Evolutionary conservation across 345 rosid species (phyloP).

Genomic region (Aquilaria sinensis): DNA sequence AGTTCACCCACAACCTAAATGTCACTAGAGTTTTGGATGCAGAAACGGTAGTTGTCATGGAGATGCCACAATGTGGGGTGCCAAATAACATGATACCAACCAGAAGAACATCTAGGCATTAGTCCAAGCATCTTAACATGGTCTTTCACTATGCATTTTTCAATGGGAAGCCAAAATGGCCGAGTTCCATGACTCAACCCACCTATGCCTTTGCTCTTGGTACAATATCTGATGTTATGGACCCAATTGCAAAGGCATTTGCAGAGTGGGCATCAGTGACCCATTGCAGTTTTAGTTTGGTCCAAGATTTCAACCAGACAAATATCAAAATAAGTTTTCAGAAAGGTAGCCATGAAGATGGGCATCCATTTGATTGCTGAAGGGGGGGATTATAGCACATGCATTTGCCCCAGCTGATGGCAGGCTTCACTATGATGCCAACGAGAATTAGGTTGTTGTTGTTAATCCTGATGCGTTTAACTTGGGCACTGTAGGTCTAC

Average conservation of each 20-base stretch:
- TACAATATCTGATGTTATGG: background rate
- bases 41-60: conserved; percentile 3
- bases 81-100: background rate
- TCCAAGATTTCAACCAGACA: background rate
- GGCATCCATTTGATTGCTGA: background rate
- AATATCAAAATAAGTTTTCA: conserved; percentile 13
- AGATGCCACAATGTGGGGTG: conserved; percentile 12
- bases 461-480: background rate
- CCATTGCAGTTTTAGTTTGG: background rate
- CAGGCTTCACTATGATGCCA: background rate
- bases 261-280: background rate
- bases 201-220: background rate
- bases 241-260: background rate
- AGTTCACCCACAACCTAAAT: conserved; percentile 5
- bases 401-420: background rate
- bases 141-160: too few relatives aligned
- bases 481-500: conserved; percentile 8
- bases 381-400: background rate
- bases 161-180: background rate
- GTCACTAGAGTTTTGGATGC: conserved; percentile 8
- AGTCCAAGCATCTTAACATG: too few relatives aligned
- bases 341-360: conserved; percentile 1
- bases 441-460: conserved; percentile 7
- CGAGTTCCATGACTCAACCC: background rate
- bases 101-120: too few relatives aligned